Percentiles rank a stretch among this genome's conserved stretches.
Evolutionary conservation across 2,329 filamentous ascomycete species (phyloP).

Genomic region (Pleomassaria siparia): DNA sequence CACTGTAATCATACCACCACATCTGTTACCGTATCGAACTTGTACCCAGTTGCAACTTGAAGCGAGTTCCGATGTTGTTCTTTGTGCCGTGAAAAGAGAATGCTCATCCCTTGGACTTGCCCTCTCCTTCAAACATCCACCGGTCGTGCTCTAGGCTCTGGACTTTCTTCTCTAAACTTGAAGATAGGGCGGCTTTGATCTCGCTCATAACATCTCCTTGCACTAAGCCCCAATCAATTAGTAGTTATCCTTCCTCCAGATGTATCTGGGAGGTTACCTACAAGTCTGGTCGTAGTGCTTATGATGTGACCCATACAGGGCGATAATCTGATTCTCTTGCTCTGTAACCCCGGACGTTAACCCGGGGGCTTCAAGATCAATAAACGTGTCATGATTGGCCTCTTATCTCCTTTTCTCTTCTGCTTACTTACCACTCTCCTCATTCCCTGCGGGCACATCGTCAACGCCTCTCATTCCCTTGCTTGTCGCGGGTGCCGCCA

Average conservation of each 20-base stretch:
- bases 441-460: constrained; percentile 23
- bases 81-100: no score
- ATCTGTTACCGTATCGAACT: no score
- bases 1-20: no score
- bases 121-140: constrained; percentile 85
- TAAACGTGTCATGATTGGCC: no score
- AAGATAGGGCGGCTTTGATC: constrained; percentile 54
- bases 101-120: constrained; percentile 7
- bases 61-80: no score
- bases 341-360: constrained; percentile 19
- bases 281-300: constrained; percentile 28
- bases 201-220: constrained; percentile 32
- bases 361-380: no score
- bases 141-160: constrained; percentile 76
- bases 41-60: no score
- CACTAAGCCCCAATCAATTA: not conserved
- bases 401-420: not conserved
- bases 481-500: constrained; percentile 32
- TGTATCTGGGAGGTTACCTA: not conserved
- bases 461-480: constrained; percentile 20
- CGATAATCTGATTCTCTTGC: constrained; percentile 37
- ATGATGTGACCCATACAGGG: constrained; percentile 33
- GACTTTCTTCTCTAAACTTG: constrained; percentile 72
- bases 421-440: constrained; percentile 31
- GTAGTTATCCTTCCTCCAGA: not conserved